These are phyloP conservation scores for Jamesozyma lodderae DNA, from an alignment of 805 yeast species.

Conservation along the genomic window DNA sequence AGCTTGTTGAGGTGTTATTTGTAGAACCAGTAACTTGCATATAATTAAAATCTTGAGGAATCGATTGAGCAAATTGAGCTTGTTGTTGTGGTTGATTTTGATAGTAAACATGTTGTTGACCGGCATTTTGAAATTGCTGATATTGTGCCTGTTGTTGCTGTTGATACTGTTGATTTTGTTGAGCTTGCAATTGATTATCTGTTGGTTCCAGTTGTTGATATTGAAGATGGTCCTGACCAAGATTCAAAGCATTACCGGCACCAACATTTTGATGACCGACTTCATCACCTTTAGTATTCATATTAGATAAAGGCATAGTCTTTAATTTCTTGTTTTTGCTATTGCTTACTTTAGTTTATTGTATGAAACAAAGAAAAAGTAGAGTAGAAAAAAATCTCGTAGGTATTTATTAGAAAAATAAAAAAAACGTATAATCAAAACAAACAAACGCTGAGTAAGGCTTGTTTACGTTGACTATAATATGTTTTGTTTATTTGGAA, in stretches of 20 bases:
- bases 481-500: no score
- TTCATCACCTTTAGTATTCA: constrained; percentile 3
- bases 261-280: background rate
- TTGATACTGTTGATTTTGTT: constrained; percentile 10
- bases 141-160: constrained; percentile 11
- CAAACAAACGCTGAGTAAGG: no score
- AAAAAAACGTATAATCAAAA: no score
- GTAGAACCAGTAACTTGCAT: constrained; percentile 8
- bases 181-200: constrained; percentile 14
- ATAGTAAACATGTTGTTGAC: constrained; percentile 7
- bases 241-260: background rate
- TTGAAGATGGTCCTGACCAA: constrained; percentile 18
- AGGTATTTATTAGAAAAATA: no score
- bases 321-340: no score
- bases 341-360: no score
- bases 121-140: constrained; percentile 8
- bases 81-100: constrained; percentile 7
- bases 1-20: constrained; percentile 1
- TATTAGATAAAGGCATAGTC: constrained; percentile 1
- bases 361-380: no score
- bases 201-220: constrained; percentile 19
- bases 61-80: constrained; percentile 4
- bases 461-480: no score
- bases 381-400: no score
- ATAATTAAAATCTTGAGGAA: constrained; percentile 18